Base-by-base conservation (phyloP, 768 basidiomycete species). In the Agrocybe chaxingu region DNA sequence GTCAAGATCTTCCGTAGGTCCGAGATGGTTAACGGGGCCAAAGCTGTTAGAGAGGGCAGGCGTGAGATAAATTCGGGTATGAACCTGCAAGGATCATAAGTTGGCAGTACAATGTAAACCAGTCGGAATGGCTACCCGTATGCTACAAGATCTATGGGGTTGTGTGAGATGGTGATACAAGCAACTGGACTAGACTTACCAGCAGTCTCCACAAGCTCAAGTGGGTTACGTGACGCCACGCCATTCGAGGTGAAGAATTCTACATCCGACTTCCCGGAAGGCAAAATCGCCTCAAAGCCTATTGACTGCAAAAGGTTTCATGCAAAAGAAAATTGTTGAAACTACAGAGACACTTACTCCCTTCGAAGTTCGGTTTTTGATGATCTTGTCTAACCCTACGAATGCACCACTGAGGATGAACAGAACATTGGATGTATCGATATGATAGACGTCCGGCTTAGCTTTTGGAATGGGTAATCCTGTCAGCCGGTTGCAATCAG, bases 1-100 rank as follows among this genome's bases (percentile, higher is more conserved):
- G 89, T 91, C 38, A 98, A 77, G 51, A 98, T 91, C n/a, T 87
- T 81, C 24, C 92, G 81, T 12, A 98, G 76, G 66, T 98, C 96
- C 8, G 80, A 63, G 8, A 88, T 78, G 4, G 89, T 87, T 2
- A 98, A 76, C 5, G 89, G 87, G 5, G 86, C 67, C 5, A 98
- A 78, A 1, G 92, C 84, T 3, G 95, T 89, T 33, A 94, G 77
- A n/a, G 92, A 87, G 4, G 95, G 95, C n/a, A 97, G 69, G 29
- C 96, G 88, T 12, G 90, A 92, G 45, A 96, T 80, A 59, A 98
- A 98, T 69, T 98, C 95, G 18, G 95, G 95, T 51, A 98, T 98
- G 55, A 97, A 89, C 3, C 89, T 89, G 51, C 6, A 41, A 30
- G 29, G 4, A 43, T 5, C 24, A 24, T 24, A 24, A 34, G 19